These are phyloP conservation scores for Backusella luteola DNA, from an alignment of 192 early-diverging fungal genomes.

Conservation along the genomic window DNA sequence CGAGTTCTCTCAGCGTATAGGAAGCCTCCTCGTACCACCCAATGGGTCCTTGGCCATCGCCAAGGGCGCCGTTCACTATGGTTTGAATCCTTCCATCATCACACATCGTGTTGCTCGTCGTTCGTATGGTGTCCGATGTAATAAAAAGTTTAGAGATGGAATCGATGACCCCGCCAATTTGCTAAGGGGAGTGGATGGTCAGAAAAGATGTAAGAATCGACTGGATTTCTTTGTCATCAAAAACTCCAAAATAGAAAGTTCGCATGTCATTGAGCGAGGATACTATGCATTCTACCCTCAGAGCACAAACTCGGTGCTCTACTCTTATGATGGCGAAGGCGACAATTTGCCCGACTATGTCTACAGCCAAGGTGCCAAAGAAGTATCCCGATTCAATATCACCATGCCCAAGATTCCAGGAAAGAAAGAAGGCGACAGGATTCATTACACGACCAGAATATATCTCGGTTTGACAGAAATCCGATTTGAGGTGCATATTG, in stretches of 20 bases:
- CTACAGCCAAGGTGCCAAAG: not conserved
- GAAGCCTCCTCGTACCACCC: constrained; percentile 36
- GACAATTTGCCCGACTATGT: not conserved
- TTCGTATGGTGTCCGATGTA: constrained; percentile 34
- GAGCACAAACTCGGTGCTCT: not conserved
- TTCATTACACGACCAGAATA: not conserved
- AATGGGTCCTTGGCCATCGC: constrained; percentile 43
- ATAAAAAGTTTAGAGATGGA: not conserved
- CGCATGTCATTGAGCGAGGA: not conserved
- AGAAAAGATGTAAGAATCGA: not conserved
- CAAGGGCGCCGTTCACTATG: constrained; percentile 42
- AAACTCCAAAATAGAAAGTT: not conserved
- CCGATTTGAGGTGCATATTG: not conserved
- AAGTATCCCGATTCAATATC: not conserved
- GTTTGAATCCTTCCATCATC: constrained; percentile 31
- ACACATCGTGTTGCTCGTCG: constrained; percentile 37
- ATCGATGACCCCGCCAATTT: not conserved
- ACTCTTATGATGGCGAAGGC: not conserved
- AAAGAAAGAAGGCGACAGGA: not conserved
- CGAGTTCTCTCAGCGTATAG: constrained; percentile 23
- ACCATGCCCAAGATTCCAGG: not conserved
- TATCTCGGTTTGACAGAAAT: not conserved
- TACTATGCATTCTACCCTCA: not conserved
- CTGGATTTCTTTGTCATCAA: not conserved
- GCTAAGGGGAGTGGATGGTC: not conserved